Base-by-base conservation (phyloP, 1,139 yeast species). In the Chernovozyma aurita region DNA sequence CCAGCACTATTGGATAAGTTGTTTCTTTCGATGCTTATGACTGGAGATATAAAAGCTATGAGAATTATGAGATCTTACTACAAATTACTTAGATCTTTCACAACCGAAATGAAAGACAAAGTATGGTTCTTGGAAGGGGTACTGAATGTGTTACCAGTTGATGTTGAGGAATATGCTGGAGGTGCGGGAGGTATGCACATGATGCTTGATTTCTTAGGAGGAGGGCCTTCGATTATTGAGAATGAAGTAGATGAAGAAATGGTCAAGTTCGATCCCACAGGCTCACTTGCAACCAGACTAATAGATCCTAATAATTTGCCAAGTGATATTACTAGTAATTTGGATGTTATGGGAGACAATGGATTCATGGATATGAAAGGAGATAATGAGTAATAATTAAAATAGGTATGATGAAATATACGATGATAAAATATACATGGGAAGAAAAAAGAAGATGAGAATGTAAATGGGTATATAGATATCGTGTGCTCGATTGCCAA, bases 61-160 rank as follows among this genome's bases (percentile, higher is more conserved):
- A 67, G 94, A 46, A 86, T 90, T 43, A 85, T 90, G 85, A 70
- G 94, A 48, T 82, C 86, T 34, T 90, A 88, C 63, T 90, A 88
- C 61, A 81, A 85, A 43, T 64, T 90, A 39, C 72, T 90, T 35
- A 68, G 95, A 43, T 77, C 83, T 7, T 90, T 84, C 57, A 85
- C 95, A 1, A 77, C 82, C 17, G 95, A 86, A 50, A 82, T 85
- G 83, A 85, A 84, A 53, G 94, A 87, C 49, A 77, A 78, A 48
- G 95, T 88, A 13, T 90, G 97, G 97, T 90, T 90, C 49, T 68
- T 90, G 45, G 95, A 88, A 57, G 97, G 97, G 2, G 95, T 90
- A 2, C 76, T 94, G 4, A 80, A 80, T 42, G 95, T 87, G 1
- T 68, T 90, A 35, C 94, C 94, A 0, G 88, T 77, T 13, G 88